Base-by-base conservation (phyloP, 805 yeast species). In the Barnettozyma botsteinii region DNA sequence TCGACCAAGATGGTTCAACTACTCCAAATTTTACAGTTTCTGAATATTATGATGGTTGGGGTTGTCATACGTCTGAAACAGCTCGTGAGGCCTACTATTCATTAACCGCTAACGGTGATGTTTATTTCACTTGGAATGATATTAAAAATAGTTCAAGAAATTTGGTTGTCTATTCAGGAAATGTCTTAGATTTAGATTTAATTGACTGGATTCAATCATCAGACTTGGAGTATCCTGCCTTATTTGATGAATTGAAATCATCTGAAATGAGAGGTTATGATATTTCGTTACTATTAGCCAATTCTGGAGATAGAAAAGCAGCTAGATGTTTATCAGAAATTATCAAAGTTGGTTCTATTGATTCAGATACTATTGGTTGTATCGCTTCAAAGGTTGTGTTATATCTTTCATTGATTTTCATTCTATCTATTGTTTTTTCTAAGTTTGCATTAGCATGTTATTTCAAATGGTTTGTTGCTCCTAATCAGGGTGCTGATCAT, bases 81-180 rank as follows among this genome's bases (percentile, higher is more conserved):
- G 89, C 96, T 0, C 76, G 98, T 55, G 60, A 72, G 3, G 71
- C 83, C 1, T 91, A 75, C 57, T 85, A 83, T 58, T 49, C 56
- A 31, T 64, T 85, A 51, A 60, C 73, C 20, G 73, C 72, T 26
- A 64, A 70, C 22, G 96, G 91, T 6, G 87, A 84, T 47, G 81
- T 91, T 5, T 88, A 74, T 60, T 93, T 81, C 63, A 80, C 88
- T 6, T 93, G 98, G 98, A 86, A 85, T 40, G 94, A 85, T 51
- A 70, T 91, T 46, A 69, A 65, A 45, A 79, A 81, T 55, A 63
- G 80, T 20, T 61, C 81, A 5, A 73, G 96, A 60, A 83, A 83
- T 48, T 70, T 93, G 55, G 81, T 88, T 23, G 97, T 89, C 4
- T 91, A 82, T 63, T 82, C 88, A 36, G 98, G 98, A 8, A 74